A percentile compares a stretch with the other conserved stretches of the same genome.
Evolutionary conservation across 176 grass and related monocot species (phyloP).

Genomic region (Oryza australiensis): DNA sequence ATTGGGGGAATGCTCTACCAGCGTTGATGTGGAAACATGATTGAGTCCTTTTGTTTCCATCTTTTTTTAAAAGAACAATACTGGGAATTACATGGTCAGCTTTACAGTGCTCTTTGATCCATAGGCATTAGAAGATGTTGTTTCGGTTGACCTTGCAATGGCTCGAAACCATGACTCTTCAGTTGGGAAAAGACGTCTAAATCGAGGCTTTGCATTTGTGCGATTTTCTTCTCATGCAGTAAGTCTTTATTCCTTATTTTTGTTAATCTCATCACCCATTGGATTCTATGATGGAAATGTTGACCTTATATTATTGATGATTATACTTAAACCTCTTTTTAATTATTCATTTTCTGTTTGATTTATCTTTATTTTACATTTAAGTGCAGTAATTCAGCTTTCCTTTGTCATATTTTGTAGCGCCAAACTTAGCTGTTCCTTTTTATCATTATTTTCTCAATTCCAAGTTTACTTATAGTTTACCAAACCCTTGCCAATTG

Average conservation of each 20-base stretch:
- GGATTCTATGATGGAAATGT: not conserved
- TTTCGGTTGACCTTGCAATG: constrained; percentile 75
- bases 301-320: not conserved
- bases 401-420: constrained; percentile 22
- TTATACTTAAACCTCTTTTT: not conserved
- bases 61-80: not conserved
- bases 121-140: constrained; percentile 77
- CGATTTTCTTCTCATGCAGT: constrained; percentile 79
- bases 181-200: constrained; percentile 49
- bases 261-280: constrained; percentile 2
- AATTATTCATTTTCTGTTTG: constrained; percentile 18
- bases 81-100: not conserved
- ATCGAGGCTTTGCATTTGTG: constrained; percentile 84
- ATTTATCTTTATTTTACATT: not conserved
- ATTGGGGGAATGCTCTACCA: not conserved
- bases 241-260: constrained; percentile 35
- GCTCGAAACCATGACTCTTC: constrained; percentile 50
- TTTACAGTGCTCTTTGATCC: constrained; percentile 25
- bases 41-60: not conserved
- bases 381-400: constrained; percentile 1
- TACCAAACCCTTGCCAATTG: constrained; percentile 34
- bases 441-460: not conserved
- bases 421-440: not conserved
- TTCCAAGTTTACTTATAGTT: constrained; percentile 33
- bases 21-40: not conserved